phyloP scores from a whole-genome alignment of 2,329 filamentous ascomycete genomes.

The Catunica adiposa region DNA sequence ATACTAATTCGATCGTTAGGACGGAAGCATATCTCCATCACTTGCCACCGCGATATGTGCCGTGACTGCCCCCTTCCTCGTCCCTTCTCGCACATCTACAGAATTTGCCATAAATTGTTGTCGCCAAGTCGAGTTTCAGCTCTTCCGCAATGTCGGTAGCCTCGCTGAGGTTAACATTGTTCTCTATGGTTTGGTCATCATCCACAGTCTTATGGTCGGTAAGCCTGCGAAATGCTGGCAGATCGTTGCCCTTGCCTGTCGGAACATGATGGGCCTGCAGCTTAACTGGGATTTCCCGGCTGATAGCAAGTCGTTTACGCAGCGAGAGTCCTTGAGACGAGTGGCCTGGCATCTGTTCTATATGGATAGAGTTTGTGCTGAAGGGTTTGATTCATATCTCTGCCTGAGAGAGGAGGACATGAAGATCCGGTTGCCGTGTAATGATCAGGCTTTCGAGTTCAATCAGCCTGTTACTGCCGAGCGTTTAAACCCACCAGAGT shows the following conservation, averaged over 20 bases:
- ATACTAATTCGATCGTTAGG: conserved; percentile 13
- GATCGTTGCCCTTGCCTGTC: conserved; percentile 23
- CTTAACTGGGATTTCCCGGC: conserved; percentile 24
- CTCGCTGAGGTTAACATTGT: conserved; percentile 22
- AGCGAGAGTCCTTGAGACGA: conserved; percentile 24
- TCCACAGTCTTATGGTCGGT: conserved; percentile 23
- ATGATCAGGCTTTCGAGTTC: conserved; percentile 21
- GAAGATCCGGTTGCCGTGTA: conserved; percentile 24
- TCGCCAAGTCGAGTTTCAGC: conserved; percentile 24
- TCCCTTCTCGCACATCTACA: conserved; percentile 20
- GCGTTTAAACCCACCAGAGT: conserved; percentile 17
- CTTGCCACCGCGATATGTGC: conserved; percentile 26
- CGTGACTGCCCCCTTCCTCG: conserved; percentile 23
- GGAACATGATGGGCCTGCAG: conserved; percentile 25
- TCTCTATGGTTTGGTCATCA: conserved; percentile 23
- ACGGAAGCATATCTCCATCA: conserved; percentile 22
- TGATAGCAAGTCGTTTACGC: conserved; percentile 20
- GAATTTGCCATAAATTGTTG: conserved; percentile 25
- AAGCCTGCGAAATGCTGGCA: conserved; percentile 27
- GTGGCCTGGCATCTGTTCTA: conserved; percentile 26
- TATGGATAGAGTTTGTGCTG: conserved; percentile 24
- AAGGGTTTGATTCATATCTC: conserved; percentile 27
- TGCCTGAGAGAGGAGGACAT: conserved; percentile 23
- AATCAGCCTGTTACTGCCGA: conserved; percentile 20
- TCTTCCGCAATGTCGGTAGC: conserved; percentile 26